These are phyloP conservation scores for Cryphonectria japonica DNA, from an alignment of 2,329 filamentous ascomycete species.

Conservation along the genomic window DNA sequence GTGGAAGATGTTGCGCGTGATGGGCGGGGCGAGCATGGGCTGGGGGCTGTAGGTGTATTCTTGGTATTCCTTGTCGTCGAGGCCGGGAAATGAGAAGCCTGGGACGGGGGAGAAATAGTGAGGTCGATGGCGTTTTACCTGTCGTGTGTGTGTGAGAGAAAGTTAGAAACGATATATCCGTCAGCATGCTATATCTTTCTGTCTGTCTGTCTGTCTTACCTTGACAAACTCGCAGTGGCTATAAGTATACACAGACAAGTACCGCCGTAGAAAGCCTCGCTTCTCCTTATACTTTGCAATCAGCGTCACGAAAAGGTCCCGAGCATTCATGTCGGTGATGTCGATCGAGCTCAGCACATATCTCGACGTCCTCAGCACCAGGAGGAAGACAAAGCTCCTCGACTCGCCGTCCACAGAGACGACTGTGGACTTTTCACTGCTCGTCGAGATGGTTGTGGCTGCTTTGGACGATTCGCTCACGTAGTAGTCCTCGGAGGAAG, in stretches of 20 bases:
- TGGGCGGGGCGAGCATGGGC: conserved; percentile 6
- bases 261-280: conserved; percentile 10
- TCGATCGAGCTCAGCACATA: conserved; percentile 1
- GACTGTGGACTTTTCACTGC: neutral
- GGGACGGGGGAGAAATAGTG: conserved; percentile 1
- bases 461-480: neutral
- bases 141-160: too few species aligned
- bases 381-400: neutral
- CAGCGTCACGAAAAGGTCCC: neutral
- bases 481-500: neutral
- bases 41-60: conserved; percentile 13
- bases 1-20: conserved; percentile 12
- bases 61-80: conserved; percentile 1
- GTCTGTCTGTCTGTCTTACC: neutral
- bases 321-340: neutral
- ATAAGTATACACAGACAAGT: neutral
- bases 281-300: neutral
- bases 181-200: neutral
- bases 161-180: neutral
- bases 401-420: neutral
- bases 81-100: conserved; percentile 14
- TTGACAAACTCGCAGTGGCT: conserved; percentile 18
- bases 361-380: neutral
- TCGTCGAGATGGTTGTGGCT: neutral
- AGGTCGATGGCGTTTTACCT: conserved; percentile 8